These are phyloP conservation scores for Fraxinus xanthoxyloides DNA, from an alignment of 305 asterid genomes.

Conservation along the genomic window DNA sequence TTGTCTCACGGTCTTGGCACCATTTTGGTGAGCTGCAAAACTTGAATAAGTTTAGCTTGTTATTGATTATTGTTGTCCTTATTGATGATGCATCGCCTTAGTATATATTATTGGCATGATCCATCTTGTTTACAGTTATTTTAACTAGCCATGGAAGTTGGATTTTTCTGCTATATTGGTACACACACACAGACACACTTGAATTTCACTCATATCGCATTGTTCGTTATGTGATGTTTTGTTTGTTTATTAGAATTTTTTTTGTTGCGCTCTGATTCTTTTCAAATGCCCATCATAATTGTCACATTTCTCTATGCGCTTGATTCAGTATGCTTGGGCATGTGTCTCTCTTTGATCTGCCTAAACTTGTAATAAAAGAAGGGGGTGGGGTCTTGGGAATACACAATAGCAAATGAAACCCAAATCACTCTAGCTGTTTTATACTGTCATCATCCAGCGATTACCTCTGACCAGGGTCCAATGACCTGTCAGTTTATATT, in stretches of 20 bases:
- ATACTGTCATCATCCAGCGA: neutral
- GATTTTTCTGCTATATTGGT: neutral
- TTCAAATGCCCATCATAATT: neutral
- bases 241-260: neutral
- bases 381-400: neutral
- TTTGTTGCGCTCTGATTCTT: neutral
- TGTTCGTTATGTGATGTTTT: neutral
- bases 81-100: neutral
- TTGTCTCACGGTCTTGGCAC: conserved; percentile 45
- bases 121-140: neutral
- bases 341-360: neutral
- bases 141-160: neutral
- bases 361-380: neutral
- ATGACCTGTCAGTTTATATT: neutral
- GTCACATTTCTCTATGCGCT: neutral
- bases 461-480: neutral
- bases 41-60: neutral
- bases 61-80: neutral
- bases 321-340: neutral
- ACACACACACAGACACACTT: neutral
- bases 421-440: neutral
- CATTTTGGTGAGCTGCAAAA: conserved; percentile 29
- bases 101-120: neutral
- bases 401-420: neutral
- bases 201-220: neutral